Conservation (phyloP, 176 grass and related monocot genomes). For the Phoenix dactylifera region DNA sequence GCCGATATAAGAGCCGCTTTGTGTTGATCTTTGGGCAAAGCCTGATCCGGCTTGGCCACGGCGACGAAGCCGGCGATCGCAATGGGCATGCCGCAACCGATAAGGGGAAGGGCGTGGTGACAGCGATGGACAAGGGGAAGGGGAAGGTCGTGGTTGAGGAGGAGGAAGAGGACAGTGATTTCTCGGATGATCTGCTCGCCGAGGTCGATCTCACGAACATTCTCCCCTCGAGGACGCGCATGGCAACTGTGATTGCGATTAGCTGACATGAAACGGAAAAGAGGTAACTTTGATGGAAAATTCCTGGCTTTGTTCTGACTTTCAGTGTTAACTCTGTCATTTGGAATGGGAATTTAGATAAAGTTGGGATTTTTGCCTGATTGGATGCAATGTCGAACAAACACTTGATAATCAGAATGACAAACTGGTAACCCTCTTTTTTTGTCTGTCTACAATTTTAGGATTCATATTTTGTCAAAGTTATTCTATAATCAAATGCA, state of each 20-base stretch:
- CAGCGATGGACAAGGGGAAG: slow-evolving; percentile 49
- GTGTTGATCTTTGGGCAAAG: no score
- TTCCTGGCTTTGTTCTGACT: no score
- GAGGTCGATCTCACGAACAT: slow-evolving; percentile 72
- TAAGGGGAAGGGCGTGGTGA: slow-evolving; percentile 27
- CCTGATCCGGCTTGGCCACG: background rate
- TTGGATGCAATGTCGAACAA: no score
- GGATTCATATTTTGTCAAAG: no score
- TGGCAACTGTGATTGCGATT: slow-evolving; percentile 27
- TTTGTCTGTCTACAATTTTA: no score
- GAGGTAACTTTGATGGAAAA: slow-evolving; percentile 2
- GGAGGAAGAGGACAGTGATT: slow-evolving; percentile 34
- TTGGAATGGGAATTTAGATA: no score
- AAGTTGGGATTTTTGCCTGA: no score
- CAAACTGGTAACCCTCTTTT: no score
- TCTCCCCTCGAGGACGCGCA: slow-evolving; percentile 62
- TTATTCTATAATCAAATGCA: no score
- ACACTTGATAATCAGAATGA: no score
- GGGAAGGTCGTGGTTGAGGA: slow-evolving; percentile 60
- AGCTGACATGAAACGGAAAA: slow-evolving; percentile 25
- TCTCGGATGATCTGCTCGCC: slow-evolving; percentile 47
- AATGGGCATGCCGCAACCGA: background rate
- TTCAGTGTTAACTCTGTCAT: no score
- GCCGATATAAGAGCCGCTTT: no score
- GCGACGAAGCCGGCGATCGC: background rate